Conservation (phyloP, 106 monocot species). For the Posidonia australis region DNA sequence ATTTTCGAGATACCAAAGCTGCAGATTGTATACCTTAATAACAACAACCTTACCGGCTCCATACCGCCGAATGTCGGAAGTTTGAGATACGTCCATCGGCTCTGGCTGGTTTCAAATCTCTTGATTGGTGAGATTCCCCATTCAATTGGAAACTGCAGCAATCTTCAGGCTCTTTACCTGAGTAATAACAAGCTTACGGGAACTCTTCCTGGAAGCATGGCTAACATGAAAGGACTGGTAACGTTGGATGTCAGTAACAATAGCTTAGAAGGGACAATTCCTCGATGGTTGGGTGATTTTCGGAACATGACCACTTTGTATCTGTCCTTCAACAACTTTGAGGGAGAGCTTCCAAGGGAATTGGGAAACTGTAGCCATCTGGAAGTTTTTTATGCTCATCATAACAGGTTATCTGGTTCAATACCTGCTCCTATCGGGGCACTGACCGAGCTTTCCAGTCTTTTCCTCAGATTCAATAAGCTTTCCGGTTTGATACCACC, state of each 20-base stretch:
- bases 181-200: conserved; percentile 56
- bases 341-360: conserved; percentile 7
- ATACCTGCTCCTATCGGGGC: conserved; percentile 33
- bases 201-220: conserved; percentile 33
- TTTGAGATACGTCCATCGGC: neutral
- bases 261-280: neutral
- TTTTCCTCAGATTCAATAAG: conserved; percentile 35
- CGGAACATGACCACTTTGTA: conserved; percentile 37
- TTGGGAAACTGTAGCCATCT: conserved; percentile 5
- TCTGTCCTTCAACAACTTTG: conserved; percentile 4
- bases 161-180: neutral
- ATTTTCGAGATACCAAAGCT: neutral
- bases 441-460: neutral
- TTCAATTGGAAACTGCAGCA: neutral
- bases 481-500: conserved; percentile 36
- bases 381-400: neutral
- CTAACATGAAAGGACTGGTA: conserved; percentile 33
- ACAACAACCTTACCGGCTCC: no score
- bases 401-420: conserved; percentile 44
- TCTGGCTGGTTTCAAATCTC: neutral
- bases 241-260: conserved; percentile 9
- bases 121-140: neutral
- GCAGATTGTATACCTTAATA: no score
- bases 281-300: conserved; percentile 18
- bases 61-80: neutral